Evolutionary conservation across 257 asterid species (phyloP), one percentile per base, ranked within the genome.

Genomic region (Fraxinus cuspidata): DNA sequence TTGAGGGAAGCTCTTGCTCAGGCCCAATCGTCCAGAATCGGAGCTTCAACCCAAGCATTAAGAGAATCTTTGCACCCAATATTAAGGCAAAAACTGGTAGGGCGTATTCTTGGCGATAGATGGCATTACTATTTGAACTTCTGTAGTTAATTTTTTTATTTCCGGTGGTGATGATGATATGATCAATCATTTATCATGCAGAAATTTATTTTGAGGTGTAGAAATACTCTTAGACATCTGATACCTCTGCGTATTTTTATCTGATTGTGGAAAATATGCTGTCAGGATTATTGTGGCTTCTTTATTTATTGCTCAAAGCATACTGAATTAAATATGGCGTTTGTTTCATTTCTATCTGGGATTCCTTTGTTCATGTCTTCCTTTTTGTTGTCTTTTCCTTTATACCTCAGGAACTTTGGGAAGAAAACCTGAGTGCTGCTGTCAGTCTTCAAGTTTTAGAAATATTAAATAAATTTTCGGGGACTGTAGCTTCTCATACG

Each of bases 1-100:
- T 86, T 96, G 78, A 87, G 99, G 82, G 99, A 96, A 86, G 99
- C 97, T 81, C 91, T 96, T 16, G 99, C 98, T 75, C 99, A 93
- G 85, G 99, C 97, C 79, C 99, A 93, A 84, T 96, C 99, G 72
- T 93, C 99, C 29, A 88, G 97, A 85, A 92, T 92, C 78, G 99
- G 99, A 84, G 94, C 96, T 84, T 92, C 97, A 68, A 87, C 96
- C 49, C 95, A 89, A 87, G 99, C 98, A 66, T 81, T 96, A 75
- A 90, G 99, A 84, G 98, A 96, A 89, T 88, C 99, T 63, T 85
- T 96, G 89, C 99, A 96, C 84, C 98, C 99, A 64, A 81, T 92
- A 83, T 85, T 96, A 87, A 92, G 98, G 90, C 99, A 96, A 86
- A 96, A 93, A 82, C 88, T 96, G 98, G 99, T 93, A 87, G 31